Evolutionary conservation across 768 basidiomycete genomes (phyloP).

Genomic region (Boletus tylopilopsis): DNA sequence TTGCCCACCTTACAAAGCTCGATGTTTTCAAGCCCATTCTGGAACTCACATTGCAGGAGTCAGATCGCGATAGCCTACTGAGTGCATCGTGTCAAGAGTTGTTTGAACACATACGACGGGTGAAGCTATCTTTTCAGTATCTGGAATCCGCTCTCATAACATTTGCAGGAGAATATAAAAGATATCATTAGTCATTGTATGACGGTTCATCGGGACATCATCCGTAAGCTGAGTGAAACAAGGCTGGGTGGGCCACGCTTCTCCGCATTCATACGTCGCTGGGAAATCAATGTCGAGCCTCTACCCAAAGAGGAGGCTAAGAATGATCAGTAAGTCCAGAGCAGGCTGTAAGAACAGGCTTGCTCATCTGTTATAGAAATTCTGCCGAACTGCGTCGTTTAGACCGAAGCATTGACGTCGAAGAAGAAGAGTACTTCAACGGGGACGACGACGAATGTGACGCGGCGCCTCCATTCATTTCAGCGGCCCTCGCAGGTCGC

Average conservation of each 20-base stretch:
- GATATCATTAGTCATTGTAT: conserved; percentile 81
- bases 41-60: conserved; percentile 79
- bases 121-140: conserved; percentile 34
- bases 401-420: conserved; percentile 56
- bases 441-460: conserved; percentile 76
- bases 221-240: conserved; percentile 61
- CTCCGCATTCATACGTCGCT: conserved; percentile 67
- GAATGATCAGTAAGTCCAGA: conserved; percentile 44
- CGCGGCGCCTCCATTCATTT: conserved; percentile 33
- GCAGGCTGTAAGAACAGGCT: conserved; percentile 7
- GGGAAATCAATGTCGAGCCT: conserved; percentile 92
- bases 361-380: conserved; percentile 32
- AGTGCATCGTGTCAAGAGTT: conserved; percentile 95
- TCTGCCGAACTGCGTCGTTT: conserved; percentile 37
- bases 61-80: conserved; percentile 84
- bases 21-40: conserved; percentile 82
- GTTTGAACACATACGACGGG: conserved; percentile 87
- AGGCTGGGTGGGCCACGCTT: conserved; percentile 66
- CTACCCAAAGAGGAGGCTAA: conserved; percentile 51
- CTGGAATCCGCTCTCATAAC: conserved; percentile 3
- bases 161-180: conserved; percentile 77
- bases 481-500: conserved; percentile 24
- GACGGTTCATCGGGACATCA: conserved; percentile 62
- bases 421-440: conserved; percentile 95
- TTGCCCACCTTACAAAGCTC: conserved; percentile 74